Base-by-base conservation (phyloP, 306 rosid genomes). In the Prunus mira region DNA sequence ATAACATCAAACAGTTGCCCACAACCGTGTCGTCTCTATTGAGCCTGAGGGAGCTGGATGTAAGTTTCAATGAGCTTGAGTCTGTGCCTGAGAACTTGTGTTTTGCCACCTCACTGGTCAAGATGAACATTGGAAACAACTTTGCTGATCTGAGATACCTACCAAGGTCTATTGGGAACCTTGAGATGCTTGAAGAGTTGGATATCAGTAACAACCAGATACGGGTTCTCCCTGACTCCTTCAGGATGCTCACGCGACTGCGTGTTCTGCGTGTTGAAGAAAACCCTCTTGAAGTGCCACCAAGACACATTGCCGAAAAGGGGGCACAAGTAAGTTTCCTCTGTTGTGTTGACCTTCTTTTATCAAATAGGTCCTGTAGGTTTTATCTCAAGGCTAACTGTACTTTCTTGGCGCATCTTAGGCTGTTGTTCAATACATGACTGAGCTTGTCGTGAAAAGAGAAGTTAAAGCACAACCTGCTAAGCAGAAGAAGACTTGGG, bases 381-480 rank as follows among this genome's bases (percentile, higher is more conserved):
- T 69, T 22, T 20, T 67, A 38, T 60, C 49, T 46, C 19, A 27
- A 25, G 34, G 65, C 77, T 65, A 38, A 79, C 69, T 64, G 58
- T 78, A 41, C 17, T 82, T 46, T 79, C 52, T 62, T 83, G 64
- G 30, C 78, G 78, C 78, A 85, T 83, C 68, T 71, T 81, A 93
- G 98, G 98, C 97, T 71, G 98, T 91, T 82, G 98, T 93, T 20
- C 88, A 91, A 76, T 93, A 85, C 89, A 89, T 93, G 97, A 84
- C 82, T 38, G 91, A 93, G 27, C 85, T 82, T 75, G 82, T 82
- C 12, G 88, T 81, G 84, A 91, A 88, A 74, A 81, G 80, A 80
- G 89, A 89, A 20, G 88, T 74, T 50, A 89, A 82, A 78, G 25
- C 86, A 51, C 89, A 85, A 71, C 84, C 88, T 45, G 82, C 77